Conservation (phyloP, 805 yeast genomes). For the Metschnikowia aberdeeniae region DNA sequence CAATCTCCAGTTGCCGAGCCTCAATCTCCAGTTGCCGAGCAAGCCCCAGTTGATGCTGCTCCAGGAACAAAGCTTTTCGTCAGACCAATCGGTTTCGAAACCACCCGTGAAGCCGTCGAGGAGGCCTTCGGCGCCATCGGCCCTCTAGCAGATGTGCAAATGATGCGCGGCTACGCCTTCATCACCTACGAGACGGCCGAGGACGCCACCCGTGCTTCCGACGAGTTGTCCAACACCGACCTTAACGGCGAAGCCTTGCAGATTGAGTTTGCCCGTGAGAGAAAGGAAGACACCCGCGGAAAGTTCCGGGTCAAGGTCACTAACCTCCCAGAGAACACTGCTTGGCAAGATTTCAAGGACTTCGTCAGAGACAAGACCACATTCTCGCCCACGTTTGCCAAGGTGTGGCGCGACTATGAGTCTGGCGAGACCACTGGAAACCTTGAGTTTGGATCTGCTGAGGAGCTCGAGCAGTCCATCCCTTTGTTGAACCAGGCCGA, state of each 20-base stretch:
- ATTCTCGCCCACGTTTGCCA: constrained; percentile 58
- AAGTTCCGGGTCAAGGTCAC: constrained; percentile 67
- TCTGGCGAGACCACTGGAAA: constrained; percentile 46
- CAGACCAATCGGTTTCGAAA: constrained; percentile 59
- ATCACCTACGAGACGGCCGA: constrained; percentile 74
- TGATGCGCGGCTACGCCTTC: constrained; percentile 83
- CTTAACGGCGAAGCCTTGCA: constrained; percentile 49
- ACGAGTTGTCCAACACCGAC: constrained; percentile 41
- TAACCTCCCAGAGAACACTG: constrained; percentile 69
- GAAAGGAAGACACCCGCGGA: constrained; percentile 60
- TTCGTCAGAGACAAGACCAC: constrained; percentile 74
- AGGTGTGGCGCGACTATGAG: constrained; percentile 47
- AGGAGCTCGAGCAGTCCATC: constrained; percentile 71
- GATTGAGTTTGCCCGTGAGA: constrained; percentile 53
- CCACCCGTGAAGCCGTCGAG: constrained; percentile 53
- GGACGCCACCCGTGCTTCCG: constrained; percentile 47
- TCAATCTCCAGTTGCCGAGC: background rate
- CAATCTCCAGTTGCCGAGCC: constrained; percentile 2
- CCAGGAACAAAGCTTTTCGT: constrained; percentile 39
- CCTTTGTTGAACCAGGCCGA: constrained; percentile 68
- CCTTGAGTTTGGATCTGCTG: constrained; percentile 60
- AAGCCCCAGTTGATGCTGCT: background rate
- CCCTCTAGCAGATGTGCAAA: constrained; percentile 60
- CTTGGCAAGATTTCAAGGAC: constrained; percentile 91
- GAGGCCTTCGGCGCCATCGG: constrained; percentile 67